These are phyloP conservation scores for Falciphora oryzae DNA, from an alignment of 2,329 filamentous ascomycete species.

Conservation along the genomic window DNA sequence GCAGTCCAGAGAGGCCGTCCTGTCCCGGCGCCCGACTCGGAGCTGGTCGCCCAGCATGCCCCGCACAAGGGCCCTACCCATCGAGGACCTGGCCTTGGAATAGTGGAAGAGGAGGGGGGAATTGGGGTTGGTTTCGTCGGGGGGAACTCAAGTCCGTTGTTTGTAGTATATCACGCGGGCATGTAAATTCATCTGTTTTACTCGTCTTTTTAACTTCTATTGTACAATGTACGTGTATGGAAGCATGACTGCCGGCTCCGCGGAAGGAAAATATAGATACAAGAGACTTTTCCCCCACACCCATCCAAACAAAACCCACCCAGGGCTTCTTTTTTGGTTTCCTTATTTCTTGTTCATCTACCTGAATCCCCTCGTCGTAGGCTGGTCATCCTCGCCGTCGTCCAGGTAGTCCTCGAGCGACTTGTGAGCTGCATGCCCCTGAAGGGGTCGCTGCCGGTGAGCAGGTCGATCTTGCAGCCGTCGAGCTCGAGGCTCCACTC, in stretches of 20 bases:
- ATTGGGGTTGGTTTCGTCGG: no score
- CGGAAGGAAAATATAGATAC: no score
- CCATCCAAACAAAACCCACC: no score
- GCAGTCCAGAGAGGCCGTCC: conserved; percentile 37
- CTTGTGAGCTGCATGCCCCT: conserved; percentile 35
- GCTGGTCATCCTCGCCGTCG: conserved; percentile 29
- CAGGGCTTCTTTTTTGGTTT: no score
- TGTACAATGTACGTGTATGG: no score
- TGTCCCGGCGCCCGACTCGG: conserved; percentile 41
- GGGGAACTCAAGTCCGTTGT: no score
- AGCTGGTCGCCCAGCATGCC: conserved; percentile 19
- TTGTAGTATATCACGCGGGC: no score
- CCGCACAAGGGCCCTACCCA: conserved; percentile 1
- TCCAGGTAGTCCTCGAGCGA: conserved; percentile 20
- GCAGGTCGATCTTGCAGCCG: conserved; percentile 60
- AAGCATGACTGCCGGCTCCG: no score
- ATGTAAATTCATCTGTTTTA: no score
- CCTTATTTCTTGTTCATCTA: conserved; percentile 37
- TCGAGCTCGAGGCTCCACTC: conserved; percentile 81
- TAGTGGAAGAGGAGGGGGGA: no score
- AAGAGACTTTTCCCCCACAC: background rate
- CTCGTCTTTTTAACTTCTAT: no score
- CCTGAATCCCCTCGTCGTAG: conserved; percentile 40
- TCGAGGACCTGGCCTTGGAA: conserved; percentile 1
- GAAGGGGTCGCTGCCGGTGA: conserved; percentile 69